phyloP scores from a whole-genome alignment of 148 eudicot genomes.

The Fagopyrum esculentum region DNA sequence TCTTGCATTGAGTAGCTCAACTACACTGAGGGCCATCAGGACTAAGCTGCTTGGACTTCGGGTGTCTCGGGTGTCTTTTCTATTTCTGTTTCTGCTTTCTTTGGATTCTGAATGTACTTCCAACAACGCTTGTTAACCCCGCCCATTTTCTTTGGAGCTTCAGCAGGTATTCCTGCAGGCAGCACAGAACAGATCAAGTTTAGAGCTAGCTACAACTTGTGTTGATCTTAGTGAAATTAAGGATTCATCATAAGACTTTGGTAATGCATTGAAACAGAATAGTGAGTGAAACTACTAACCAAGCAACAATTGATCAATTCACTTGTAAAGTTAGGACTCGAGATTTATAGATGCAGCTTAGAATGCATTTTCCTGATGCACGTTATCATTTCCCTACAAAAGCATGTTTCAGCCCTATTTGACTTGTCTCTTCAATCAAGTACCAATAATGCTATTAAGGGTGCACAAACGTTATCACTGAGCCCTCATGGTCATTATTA shows the following conservation, averaged over 20 bases:
- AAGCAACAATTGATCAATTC: not conserved
- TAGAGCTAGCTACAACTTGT: not conserved
- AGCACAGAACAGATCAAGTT: not conserved
- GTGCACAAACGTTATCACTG: not conserved
- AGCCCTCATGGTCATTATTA: not conserved
- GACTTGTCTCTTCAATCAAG: not conserved
- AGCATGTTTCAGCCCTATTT: not conserved
- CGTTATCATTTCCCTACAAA: not conserved
- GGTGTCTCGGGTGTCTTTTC: not conserved
- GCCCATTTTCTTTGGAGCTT: conserved; percentile 78
- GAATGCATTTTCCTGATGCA: not conserved
- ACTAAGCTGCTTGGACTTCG: conserved; percentile 22
- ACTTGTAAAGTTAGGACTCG: not conserved
- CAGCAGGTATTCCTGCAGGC: conserved; percentile 56
- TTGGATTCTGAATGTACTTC: conserved; percentile 53
- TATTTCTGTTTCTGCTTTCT: conserved; percentile 20
- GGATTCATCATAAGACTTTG: not conserved
- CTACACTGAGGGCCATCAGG: not conserved
- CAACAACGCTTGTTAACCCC: conserved; percentile 98
- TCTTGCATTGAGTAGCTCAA: not conserved
- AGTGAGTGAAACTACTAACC: not conserved
- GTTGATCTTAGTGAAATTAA: not conserved
- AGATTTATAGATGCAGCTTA: not conserved
- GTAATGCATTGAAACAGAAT: not conserved
- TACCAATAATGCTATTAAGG: not conserved